A percentile compares a stretch with the other conserved stretches of the same genome.
These are phyloP conservation scores for Blastobotrys persicus DNA, from an alignment of 1,139 yeast species.

Conservation along the genomic window DNA sequence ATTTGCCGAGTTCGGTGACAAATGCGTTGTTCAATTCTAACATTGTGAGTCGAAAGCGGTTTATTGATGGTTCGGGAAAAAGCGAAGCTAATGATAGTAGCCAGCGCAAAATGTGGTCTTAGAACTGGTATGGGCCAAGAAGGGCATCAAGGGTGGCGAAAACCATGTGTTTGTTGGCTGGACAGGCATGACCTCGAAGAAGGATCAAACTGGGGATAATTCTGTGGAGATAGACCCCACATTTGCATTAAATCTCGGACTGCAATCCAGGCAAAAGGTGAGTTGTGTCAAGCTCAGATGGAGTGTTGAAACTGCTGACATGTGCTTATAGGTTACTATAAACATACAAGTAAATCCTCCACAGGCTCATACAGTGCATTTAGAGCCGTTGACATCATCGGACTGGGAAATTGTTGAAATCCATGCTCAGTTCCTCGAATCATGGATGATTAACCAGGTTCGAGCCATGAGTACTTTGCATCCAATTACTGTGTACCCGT, in stretches of 20 bases:
- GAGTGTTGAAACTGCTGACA: not conserved
- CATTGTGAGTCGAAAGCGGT: conserved; percentile 38
- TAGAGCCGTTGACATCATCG: conserved; percentile 72
- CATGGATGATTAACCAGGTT: conserved; percentile 71
- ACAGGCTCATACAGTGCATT: conserved; percentile 58
- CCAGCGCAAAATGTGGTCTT: conserved; percentile 61
- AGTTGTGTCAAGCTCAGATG: not conserved
- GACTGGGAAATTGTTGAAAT: conserved; percentile 94
- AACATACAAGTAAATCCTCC: conserved; percentile 42
- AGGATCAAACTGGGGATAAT: conserved; percentile 39
- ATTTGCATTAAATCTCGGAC: conserved; percentile 45
- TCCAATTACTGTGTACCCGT: conserved; percentile 67
- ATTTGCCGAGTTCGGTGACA: conserved; percentile 54
- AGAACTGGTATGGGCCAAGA: conserved; percentile 42
- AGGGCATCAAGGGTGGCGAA: conserved; percentile 32
- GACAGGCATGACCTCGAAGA: conserved; percentile 64
- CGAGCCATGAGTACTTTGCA: conserved; percentile 68
- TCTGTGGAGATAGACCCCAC: conserved; percentile 57
- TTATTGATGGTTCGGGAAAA: not conserved
- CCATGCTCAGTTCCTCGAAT: conserved; percentile 76
- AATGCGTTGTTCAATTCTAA: conserved; percentile 52
- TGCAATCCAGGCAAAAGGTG: conserved; percentile 47
- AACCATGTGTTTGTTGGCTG: conserved; percentile 62
- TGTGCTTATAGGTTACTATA: conserved; percentile 27
- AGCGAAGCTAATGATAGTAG: conserved; percentile 17